Percentiles rank a stretch among this genome's conserved stretches.
Evolutionary conservation across 495 filamentous ascomycete genomes (phyloP).

Genomic region (Tuber melanosporum): DNA sequence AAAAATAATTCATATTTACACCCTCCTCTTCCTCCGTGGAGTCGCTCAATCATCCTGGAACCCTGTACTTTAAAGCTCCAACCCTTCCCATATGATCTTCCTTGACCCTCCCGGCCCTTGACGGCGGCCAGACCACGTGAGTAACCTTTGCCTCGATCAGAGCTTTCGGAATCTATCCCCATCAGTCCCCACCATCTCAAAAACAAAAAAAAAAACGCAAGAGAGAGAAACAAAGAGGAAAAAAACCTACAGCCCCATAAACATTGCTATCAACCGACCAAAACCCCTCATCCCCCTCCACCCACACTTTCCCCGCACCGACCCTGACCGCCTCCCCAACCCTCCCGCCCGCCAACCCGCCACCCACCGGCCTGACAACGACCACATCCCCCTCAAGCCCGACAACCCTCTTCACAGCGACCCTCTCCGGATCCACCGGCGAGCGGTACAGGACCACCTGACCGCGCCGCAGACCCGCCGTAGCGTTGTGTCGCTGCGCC

Average conservation of each 20-base stretch:
- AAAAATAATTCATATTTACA: not conserved
- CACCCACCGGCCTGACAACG: slow-evolving; percentile 47
- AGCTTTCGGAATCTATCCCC: slow-evolving; percentile 43
- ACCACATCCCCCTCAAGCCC: slow-evolving; percentile 55
- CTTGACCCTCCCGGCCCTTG: slow-evolving; percentile 40
- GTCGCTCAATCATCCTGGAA: slow-evolving; percentile 3
- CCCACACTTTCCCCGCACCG: slow-evolving; percentile 56
- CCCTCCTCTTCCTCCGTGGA: not conserved
- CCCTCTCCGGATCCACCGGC: slow-evolving; percentile 48
- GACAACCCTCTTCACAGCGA: slow-evolving; percentile 55
- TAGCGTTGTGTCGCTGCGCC: slow-evolving; percentile 42
- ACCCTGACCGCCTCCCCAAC: slow-evolving; percentile 42
- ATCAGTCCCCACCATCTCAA: not conserved
- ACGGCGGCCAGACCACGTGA: slow-evolving; percentile 49
- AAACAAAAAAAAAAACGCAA: not conserved
- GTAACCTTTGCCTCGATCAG: slow-evolving; percentile 51
- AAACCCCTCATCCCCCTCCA: slow-evolving; percentile 55
- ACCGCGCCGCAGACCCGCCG: slow-evolving; percentile 48
- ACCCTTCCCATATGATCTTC: slow-evolving; percentile 46
- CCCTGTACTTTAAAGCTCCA: slow-evolving; percentile 38
- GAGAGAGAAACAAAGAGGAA: not conserved
- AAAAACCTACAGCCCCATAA: slow-evolving; percentile 53
- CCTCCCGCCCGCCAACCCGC: slow-evolving; percentile 19
- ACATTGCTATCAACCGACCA: slow-evolving; percentile 55
- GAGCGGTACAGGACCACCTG: slow-evolving; percentile 55